phyloP scores from a whole-genome alignment of 1,284 basidiomycete species.

The Taiwanofungus camphoratus region DNA sequence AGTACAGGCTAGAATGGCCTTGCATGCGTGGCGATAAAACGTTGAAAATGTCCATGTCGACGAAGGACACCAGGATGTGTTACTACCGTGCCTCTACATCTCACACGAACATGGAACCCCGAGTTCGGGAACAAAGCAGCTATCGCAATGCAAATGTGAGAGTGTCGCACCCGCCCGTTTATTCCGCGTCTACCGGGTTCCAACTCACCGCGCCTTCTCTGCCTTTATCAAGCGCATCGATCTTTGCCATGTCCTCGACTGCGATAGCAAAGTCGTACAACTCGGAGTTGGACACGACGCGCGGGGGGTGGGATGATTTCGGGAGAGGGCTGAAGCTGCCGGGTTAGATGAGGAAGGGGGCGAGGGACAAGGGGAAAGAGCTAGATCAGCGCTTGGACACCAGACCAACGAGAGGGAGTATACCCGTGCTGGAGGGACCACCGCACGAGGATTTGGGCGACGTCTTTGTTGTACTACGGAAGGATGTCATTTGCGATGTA shows the following conservation, averaged over 20 bases:
- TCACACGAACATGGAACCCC: too few relatives aligned
- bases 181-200: conserved; percentile 40
- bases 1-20: too few relatives aligned
- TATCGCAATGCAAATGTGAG: too few relatives aligned
- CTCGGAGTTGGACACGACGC: conserved; percentile 44
- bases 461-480: conserved; percentile 35
- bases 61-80: too few relatives aligned
- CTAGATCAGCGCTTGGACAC: not conserved
- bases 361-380: conserved; percentile 15
- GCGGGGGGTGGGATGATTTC: conserved; percentile 42
- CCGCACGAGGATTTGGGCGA: conserved; percentile 58
- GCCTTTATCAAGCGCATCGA: conserved; percentile 45
- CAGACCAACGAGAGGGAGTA: conserved; percentile 31
- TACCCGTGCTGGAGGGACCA: conserved; percentile 61
- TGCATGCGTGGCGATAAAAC: too few relatives aligned
- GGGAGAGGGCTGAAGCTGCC: conserved; percentile 44
- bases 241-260: conserved; percentile 39
- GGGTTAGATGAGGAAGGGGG: not conserved
- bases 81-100: too few relatives aligned
- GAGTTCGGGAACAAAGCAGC: too few relatives aligned
- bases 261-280: conserved; percentile 51
- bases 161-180: too few relatives aligned
- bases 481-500: not conserved
- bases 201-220: conserved; percentile 41
- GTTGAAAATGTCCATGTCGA: too few relatives aligned